phyloP scores from a whole-genome alignment of 306 rosid genomes.

The Urtica urens region DNA sequence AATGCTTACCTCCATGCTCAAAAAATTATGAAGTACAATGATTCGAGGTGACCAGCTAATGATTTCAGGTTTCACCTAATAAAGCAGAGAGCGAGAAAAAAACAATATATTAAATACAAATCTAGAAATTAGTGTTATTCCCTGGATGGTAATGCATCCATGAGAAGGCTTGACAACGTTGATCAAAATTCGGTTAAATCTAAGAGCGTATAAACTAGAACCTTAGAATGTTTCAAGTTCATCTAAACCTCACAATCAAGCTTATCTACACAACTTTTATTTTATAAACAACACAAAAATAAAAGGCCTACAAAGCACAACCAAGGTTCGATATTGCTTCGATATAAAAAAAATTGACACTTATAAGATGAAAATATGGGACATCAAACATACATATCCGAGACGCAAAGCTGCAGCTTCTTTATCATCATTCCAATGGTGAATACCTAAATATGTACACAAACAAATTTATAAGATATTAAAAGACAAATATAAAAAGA shows the following conservation, averaged over 20 bases:
- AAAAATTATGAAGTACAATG: constrained; percentile 70
- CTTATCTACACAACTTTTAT: too few relatives aligned
- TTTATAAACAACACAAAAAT: background rate
- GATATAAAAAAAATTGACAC: background rate
- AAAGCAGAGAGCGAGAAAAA: constrained; percentile 7
- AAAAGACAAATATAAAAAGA: background rate
- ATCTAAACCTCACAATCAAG: background rate
- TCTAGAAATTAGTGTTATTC: too few relatives aligned
- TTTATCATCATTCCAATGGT: constrained; percentile 58
- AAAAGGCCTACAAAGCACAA: too few relatives aligned
- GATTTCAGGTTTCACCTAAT: constrained; percentile 79
- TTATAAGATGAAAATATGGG: background rate
- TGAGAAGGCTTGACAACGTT: too few relatives aligned
- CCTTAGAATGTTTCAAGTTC: background rate
- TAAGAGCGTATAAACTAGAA: too few relatives aligned
- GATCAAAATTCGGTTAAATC: too few relatives aligned
- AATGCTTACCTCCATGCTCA: constrained; percentile 63
- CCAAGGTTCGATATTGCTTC: too few relatives aligned
- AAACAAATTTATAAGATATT: background rate
- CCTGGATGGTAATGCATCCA: too few relatives aligned
- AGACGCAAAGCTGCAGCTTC: constrained; percentile 65
- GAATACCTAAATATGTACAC: constrained; percentile 39
- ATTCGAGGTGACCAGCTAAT: constrained; percentile 94
- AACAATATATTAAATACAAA: too few relatives aligned
- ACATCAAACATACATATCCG: constrained; percentile 49